Evolutionary conservation across 2,329 filamentous ascomycete species (phyloP), one percentile per base, ranked within the genome.

Genomic region (Nannizzia gypsea): DNA sequence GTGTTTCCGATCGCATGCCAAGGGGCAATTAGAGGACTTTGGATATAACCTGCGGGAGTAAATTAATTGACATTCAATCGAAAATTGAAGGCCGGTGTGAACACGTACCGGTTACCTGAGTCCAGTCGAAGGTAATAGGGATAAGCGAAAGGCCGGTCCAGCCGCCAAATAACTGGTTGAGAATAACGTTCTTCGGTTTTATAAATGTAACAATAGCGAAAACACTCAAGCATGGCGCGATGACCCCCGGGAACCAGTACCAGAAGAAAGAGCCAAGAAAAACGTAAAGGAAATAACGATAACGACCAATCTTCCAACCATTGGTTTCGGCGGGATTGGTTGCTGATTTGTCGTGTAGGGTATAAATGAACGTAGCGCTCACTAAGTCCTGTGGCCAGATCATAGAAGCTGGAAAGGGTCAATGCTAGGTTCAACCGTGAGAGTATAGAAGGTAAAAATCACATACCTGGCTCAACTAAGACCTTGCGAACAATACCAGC

Each of bases 101-200:
- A 20, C 3, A 48, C 44, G 89, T 80, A 62, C 60, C 60, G 24
- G 60, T 48, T 28, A 62, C 42, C 65, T 88, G 84, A 3, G 84
- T 86, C 86, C 87, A 89, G 74, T 90, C 87, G 67, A 90, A 88
- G 0, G 86, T 89, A 34, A 90, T 82, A 1, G 87, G 86, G 5
- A 89, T 73, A 28, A 90, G 67, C 0, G 83, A 87, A 2, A 90
- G 64, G 0, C 87, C 87, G 0, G 83, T 86, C 56, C 77, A 78
- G 1, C 84, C 85, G 1, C 87, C 87, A 65, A 90, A 90, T 1
- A 90, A 67, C 68, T 90, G 86, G 64, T 90, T 90, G 42, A 90
- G 72, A 8, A 88, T 73, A 0, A 82, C 76, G 61, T 82, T 88
- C 56, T 88, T 77, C 0, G 87, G 87, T 1, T 81, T 82, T 60